Percentiles rank a stretch among this genome's conserved stretches.
Conservation (phyloP, 441 rosid genomes). For the Kokia cookei region DNA sequence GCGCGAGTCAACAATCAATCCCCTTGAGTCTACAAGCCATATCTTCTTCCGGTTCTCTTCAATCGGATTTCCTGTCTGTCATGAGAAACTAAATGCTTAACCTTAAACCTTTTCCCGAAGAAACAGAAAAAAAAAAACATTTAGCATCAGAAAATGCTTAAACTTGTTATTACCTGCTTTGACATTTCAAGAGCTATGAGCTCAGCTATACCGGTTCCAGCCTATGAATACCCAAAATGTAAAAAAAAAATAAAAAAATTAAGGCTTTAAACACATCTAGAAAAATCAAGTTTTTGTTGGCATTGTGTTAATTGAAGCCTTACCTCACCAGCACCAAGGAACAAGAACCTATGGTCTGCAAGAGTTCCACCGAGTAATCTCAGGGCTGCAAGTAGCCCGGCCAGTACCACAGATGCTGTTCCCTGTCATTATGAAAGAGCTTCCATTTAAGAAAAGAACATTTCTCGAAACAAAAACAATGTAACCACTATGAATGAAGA, state of each 20-base stretch:
- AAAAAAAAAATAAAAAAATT: neutral
- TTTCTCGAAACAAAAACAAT: constrained; percentile 4
- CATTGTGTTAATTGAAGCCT: constrained; percentile 8
- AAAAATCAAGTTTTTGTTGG: neutral
- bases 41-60: constrained; percentile 76
- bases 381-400: constrained; percentile 73
- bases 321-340: constrained; percentile 95
- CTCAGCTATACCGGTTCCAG: constrained; percentile 92
- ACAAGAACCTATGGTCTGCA: constrained; percentile 76
- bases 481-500: neutral
- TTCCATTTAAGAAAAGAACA: neutral
- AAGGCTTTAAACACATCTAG: constrained; percentile 4
- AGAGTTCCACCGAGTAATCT: constrained; percentile 58
- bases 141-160: neutral
- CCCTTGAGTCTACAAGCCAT: constrained; percentile 98
- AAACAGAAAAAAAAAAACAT: neutral
- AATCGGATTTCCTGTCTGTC: constrained; percentile 53
- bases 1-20: constrained; percentile 76
- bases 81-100: constrained; percentile 15
- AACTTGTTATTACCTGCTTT: constrained; percentile 45
- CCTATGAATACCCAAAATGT: constrained; percentile 38
- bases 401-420: constrained; percentile 81
- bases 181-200: constrained; percentile 85
- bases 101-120: constrained; percentile 3
- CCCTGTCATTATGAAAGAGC: constrained; percentile 46